Base-by-base conservation (phyloP, 2,329 filamentous ascomycete genomes). In the Dendrostoma leiphaemia region DNA sequence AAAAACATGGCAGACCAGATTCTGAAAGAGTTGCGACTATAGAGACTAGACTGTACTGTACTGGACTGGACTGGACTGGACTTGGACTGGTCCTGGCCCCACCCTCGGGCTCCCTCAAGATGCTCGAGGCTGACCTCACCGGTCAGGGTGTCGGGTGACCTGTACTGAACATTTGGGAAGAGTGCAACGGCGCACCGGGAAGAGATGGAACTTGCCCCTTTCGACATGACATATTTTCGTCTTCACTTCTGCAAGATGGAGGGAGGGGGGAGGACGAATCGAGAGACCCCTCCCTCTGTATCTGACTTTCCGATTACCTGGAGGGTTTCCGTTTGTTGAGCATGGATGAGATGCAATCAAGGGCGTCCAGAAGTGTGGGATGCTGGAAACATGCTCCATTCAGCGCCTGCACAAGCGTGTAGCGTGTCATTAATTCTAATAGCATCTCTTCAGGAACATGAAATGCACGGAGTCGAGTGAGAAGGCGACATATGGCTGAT, bases 1-100 rank as follows among this genome's bases (percentile, higher is more conserved):
- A 96, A 97, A 77, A 93, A 90, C 66, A 95, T 97, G 91, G 94
- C 94, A 32, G 92, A 96, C 71, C 91, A 91, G 64, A 97, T 99
- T 64, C 77, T 99, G 62, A 85, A 88, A 66, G 91, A 94, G 69
- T 74, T 99, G 62, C 85, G 86, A 67, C 80, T 97, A 59, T 96
- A 74, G 76, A 58, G n/a, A n/a, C n/a, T 17, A 45, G 29, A 40
- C 21, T 26, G 19, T 31, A 24, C 41, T 23, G 38, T 29, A 32
- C 26, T 17, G n/a, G 19, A 8, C 17, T n/a, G 23, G 44, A n/a
- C 44, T 47, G 8, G 28, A 15, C 15, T 23, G 23, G 13, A 9
- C 37, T 19, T n/a, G 37, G 6, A 6, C 6, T 15, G n/a, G n/a
- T n/a, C n/a, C n/a, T n/a, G n/a, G n/a, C n/a, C n/a, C n/a, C n/a